Evolutionary conservation across 2,329 filamentous ascomycete genomes (phyloP).

Genomic region (Colletotrichum musicola): DNA sequence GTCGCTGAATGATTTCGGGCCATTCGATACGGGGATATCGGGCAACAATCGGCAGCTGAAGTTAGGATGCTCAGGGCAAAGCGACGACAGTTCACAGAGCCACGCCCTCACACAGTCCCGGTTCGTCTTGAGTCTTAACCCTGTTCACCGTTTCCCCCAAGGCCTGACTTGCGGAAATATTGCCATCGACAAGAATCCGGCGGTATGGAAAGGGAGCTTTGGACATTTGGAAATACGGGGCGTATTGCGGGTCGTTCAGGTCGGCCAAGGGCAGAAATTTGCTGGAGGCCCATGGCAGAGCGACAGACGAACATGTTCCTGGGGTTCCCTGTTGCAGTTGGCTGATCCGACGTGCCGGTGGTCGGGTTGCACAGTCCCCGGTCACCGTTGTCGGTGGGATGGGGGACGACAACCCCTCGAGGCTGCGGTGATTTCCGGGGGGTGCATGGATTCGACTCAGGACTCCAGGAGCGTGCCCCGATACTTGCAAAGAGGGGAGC

Average conservation of each 20-base stretch:
- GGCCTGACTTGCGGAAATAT: no score
- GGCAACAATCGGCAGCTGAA: no score
- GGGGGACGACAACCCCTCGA: slow-evolving; percentile 14
- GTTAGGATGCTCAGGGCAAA: no score
- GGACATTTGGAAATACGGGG: slow-evolving; percentile 11
- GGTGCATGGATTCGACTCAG: slow-evolving; percentile 6
- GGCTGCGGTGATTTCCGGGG: slow-evolving; percentile 24
- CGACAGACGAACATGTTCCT: neutral
- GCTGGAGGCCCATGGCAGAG: neutral
- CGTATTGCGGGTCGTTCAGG: slow-evolving; percentile 30
- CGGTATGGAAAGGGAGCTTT: slow-evolving; percentile 12
- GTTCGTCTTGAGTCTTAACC: no score
- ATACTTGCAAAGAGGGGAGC: neutral
- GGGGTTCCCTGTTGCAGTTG: slow-evolving; percentile 10
- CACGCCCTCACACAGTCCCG: no score
- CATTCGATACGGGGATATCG: no score
- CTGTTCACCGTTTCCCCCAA: no score
- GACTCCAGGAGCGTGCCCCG: neutral
- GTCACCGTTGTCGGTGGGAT: slow-evolving; percentile 8
- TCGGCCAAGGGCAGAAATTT: slow-evolving; percentile 27
- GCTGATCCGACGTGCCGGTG: slow-evolving; percentile 20
- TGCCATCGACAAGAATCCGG: neutral
- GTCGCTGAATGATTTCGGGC: no score
- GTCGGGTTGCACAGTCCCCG: slow-evolving; percentile 3
- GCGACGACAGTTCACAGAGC: no score